A percentile compares a stretch with the other conserved stretches of the same genome.
Evolutionary conservation across 495 filamentous ascomycete species (phyloP).

Genomic region (Neurospora sp.): DNA sequence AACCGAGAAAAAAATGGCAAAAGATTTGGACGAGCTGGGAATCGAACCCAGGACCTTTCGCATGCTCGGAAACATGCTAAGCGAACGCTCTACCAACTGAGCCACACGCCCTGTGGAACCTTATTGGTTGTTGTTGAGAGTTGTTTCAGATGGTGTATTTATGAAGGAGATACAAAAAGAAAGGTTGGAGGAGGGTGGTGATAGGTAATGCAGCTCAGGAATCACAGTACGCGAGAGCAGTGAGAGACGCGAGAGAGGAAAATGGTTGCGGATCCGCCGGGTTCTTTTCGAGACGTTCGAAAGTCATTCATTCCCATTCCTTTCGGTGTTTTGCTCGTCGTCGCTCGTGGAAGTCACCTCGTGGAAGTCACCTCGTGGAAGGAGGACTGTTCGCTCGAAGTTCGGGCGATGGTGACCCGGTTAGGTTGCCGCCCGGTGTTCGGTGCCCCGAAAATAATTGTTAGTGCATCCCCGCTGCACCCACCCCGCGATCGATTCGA

Average conservation of each 20-base stretch:
- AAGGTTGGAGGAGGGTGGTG: not conserved
- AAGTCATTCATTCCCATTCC: too few relatives aligned
- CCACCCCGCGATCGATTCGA: not conserved
- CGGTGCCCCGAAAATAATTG: not conserved
- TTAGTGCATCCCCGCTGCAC: not conserved
- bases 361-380: too few relatives aligned
- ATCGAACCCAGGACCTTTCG: not conserved
- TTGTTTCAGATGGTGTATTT: rapidly evolving
- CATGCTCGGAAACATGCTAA: not conserved
- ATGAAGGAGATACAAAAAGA: not conserved
- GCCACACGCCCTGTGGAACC: not conserved
- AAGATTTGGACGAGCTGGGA: not conserved
- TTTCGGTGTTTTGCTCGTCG: not conserved
- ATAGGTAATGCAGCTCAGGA: too few relatives aligned
- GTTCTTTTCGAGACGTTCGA: too few relatives aligned
- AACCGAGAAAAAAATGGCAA: not conserved
- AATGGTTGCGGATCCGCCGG: too few relatives aligned
- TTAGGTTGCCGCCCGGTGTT: not conserved
- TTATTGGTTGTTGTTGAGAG: not conserved
- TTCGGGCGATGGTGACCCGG: not conserved
- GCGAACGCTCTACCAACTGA: not conserved
- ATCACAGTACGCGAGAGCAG: too few relatives aligned
- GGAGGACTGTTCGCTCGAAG: not conserved
- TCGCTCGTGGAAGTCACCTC: not conserved
- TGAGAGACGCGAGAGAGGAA: too few relatives aligned